Base-by-base conservation (phyloP, 768 basidiomycete species). In the Leccinum aurantiacum region DNA sequence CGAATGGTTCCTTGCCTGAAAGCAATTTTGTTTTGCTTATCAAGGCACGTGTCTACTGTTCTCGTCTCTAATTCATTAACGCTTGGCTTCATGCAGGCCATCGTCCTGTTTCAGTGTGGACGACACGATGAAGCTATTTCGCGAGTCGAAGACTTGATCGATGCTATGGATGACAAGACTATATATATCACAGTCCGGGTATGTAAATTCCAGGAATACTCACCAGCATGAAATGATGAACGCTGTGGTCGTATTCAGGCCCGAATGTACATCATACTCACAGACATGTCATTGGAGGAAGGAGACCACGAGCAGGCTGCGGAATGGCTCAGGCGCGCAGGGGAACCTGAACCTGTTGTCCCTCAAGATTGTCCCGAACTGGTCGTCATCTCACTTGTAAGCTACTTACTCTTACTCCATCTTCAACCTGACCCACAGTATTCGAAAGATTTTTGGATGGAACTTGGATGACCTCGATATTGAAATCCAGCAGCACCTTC, bases 381-480 rank as follows among this genome's bases (percentile, higher is more conserved):
- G 25, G 25, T 25, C 25, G 25, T 27, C 27, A 1, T 27, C 27
- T 1, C 1, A 6, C 25, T 25, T 25, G 25, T 25, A 25, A 25
- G 25, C 25, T 15, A 1, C 4, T 27, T 13, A 5, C 0, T 5
- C 4, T 3, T 6, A 8, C 1, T 15, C 8, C 2, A 10, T 13
- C 9, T 4, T 29, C 29, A 29, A 29, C 29, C 6, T 25, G 24
- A 53, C 9, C 7, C 27, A 53, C 13, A 10, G 13, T 13, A 1
- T 19, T 56, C 10, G 10, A 31, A 49, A 63, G 54, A 38, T 62
- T 3, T 62, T 62, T 25, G 64, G 57, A 1, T 65, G 64, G 64
- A n/a, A 53, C 13, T 59, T 65, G 44, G 60, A 65, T 3, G 17
- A 29, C 15, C 60, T 58, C 8, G 10, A 11, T 1, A 1, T n/a